These are phyloP conservation scores for Hymenoscyphus scutula DNA, from an alignment of 2,329 filamentous ascomycete species.

Conservation along the genomic window DNA sequence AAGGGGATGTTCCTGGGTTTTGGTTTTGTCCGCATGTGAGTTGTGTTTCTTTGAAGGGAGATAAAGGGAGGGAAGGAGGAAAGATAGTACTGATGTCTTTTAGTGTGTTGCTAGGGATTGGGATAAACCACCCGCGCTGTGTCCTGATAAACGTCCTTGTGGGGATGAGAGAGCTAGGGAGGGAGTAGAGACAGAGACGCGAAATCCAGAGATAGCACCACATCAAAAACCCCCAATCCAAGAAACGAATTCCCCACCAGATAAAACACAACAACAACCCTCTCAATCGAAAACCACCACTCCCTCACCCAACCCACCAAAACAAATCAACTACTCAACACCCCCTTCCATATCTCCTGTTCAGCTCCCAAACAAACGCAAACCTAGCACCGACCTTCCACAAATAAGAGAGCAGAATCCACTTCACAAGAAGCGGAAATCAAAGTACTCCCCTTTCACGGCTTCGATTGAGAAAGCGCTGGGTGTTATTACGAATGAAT, in stretches of 20 bases:
- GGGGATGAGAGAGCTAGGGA: background rate
- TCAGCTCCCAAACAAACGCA: background rate
- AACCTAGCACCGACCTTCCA: background rate
- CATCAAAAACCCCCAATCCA: background rate
- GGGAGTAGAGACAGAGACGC: background rate
- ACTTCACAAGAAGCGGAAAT: conserved; percentile 4
- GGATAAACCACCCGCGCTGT: background rate
- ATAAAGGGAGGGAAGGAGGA: no score
- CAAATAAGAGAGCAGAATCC: no score
- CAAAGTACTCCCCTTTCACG: background rate
- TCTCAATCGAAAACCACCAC: background rate
- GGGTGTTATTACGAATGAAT: background rate
- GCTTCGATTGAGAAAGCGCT: background rate
- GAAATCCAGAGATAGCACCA: background rate
- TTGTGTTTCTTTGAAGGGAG: no score
- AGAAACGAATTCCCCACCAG: background rate
- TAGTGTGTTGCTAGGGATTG: background rate
- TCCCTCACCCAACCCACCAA: background rate
- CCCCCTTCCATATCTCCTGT: background rate
- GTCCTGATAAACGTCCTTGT: background rate
- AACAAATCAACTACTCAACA: background rate
- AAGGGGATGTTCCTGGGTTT: background rate
- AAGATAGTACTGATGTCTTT: no score
- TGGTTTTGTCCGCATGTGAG: background rate
- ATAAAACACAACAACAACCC: background rate